Base-by-base conservation (phyloP, 805 yeast genomes). In the Candida suzukii region DNA sequence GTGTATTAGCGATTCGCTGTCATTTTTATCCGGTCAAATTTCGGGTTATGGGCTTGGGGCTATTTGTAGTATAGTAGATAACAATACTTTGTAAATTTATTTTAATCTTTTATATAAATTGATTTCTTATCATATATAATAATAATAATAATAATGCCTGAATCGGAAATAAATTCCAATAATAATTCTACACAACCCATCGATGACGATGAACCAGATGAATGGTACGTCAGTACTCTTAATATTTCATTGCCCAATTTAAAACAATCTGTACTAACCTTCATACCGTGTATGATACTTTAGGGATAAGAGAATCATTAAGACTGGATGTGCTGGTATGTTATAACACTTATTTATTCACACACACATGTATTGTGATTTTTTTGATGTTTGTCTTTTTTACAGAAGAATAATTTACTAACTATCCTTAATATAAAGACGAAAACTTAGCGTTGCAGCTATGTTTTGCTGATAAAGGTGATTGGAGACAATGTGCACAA, bases 381-480 rank as follows among this genome's bases (percentile, higher is more conserved):
- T 5, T 10, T 10, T 19, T 12, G 6, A 29, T 16, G 3, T 33
- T 8, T 12, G 10, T 20, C 34, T 34, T 4, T 19, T 19, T n/a
- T n/a, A n/a, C n/a, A 24, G 25, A 24, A 24, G 25, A 7, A 10
- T 10, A 7, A 9, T 26, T n/a, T 41, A 29, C 50, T 46, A 41
- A 43, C 47, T 16, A 11, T 25, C 18, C 3, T 6, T 6, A 12
- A 26, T 28, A 21, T 22, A 6, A 17, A 65, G 83, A 73, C 25
- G 90, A 86, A 53, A 86, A 86, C 51, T 60, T 80, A 54, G 76
- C 76, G 14, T 63, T 86, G 26, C 86, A 81, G 40, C 60, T 85
- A 27, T 86, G 95, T 50, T 88, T 83, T 54, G 88, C 88, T 3
- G 95, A 84, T 44, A 81, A 80, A 1, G 77, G 77, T 24, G 95